These are phyloP conservation scores for Kitagawia praeruptora DNA, from an alignment of 129 eudicot species.

Conservation along the genomic window DNA sequence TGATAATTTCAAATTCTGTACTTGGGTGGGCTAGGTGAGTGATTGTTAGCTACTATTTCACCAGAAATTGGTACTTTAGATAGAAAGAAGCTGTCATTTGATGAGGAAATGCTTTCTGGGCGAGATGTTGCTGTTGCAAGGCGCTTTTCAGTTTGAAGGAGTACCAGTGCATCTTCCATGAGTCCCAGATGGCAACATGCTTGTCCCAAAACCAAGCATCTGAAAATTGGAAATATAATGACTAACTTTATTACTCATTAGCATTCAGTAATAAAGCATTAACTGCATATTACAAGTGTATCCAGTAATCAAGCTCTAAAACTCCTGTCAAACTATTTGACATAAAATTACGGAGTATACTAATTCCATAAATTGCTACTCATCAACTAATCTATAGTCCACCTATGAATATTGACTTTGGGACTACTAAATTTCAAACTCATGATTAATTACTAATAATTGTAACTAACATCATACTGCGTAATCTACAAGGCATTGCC, in stretches of 20 bases:
- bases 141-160: slow-evolving; percentile 88
- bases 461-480: not conserved
- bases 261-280: not conserved
- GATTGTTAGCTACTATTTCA: slow-evolving; percentile 26
- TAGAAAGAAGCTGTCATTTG: slow-evolving; percentile 78
- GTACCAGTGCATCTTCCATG: slow-evolving; percentile 94
- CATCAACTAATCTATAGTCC: not conserved
- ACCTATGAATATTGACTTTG: not conserved
- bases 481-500: not conserved
- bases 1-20: slow-evolving; percentile 61
- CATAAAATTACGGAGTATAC: no score
- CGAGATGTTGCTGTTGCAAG: slow-evolving; percentile 86
- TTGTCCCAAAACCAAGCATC: slow-evolving; percentile 83
- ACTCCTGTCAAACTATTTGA: no score
- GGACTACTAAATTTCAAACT: not conserved
- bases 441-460: not conserved
- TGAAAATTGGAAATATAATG: slow-evolving; percentile 12
- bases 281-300: not conserved
- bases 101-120: slow-evolving; percentile 75
- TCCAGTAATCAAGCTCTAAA: no score
- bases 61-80: slow-evolving; percentile 33
- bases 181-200: slow-evolving; percentile 91
- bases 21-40: slow-evolving; percentile 42
- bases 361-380: no score
- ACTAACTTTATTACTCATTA: not conserved